A percentile compares a stretch with the other conserved stretches of the same genome.
phyloP scores from a whole-genome alignment of 2,329 filamentous ascomycete species.

The Neonectria sp. region DNA sequence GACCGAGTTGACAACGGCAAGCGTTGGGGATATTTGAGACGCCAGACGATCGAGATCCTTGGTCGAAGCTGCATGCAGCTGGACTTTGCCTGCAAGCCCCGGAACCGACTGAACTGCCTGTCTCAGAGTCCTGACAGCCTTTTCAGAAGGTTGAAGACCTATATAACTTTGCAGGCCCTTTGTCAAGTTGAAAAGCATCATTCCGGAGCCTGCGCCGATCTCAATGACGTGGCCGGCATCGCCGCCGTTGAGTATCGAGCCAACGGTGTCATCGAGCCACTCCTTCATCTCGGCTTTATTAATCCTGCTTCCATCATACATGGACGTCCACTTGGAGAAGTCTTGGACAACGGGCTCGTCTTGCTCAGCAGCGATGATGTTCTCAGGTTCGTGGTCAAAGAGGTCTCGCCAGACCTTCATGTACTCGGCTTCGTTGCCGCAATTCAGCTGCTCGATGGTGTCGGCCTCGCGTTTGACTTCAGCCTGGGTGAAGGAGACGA shows the following conservation, averaged over 20 bases:
- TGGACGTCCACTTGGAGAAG: slow-evolving; percentile 52
- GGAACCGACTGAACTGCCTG: slow-evolving; percentile 30
- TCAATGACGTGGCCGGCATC: slow-evolving; percentile 43
- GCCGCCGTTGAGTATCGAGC: slow-evolving; percentile 31
- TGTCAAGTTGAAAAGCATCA: slow-evolving; percentile 49
- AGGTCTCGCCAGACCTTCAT: slow-evolving; percentile 35
- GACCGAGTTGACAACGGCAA: slow-evolving; percentile 49
- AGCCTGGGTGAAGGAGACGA: slow-evolving; percentile 21
- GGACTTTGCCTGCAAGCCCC: neutral
- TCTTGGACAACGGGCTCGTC: slow-evolving; percentile 42
- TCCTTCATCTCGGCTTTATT: slow-evolving; percentile 49
- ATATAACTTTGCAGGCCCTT: slow-evolving; percentile 41
- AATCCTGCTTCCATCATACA: slow-evolving; percentile 49
- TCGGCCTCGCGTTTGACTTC: neutral
- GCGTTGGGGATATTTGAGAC: slow-evolving; percentile 7
- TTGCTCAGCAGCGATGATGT: slow-evolving; percentile 24
- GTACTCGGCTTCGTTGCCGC: neutral
- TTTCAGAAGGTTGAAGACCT: slow-evolving; percentile 47
- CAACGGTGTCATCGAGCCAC: slow-evolving; percentile 52
- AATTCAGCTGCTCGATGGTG: neutral
- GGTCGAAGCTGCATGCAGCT: slow-evolving; percentile 40
- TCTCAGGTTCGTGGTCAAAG: slow-evolving; percentile 35
- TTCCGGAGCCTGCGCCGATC: slow-evolving; percentile 50
- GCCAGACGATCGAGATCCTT: slow-evolving; percentile 29
- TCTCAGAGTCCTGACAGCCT: slow-evolving; percentile 40